Percentiles rank a stretch among this genome's conserved stretches.
Evolutionary conservation across 768 basidiomycete species (phyloP).

Genomic region (Macrocybe gigantea): DNA sequence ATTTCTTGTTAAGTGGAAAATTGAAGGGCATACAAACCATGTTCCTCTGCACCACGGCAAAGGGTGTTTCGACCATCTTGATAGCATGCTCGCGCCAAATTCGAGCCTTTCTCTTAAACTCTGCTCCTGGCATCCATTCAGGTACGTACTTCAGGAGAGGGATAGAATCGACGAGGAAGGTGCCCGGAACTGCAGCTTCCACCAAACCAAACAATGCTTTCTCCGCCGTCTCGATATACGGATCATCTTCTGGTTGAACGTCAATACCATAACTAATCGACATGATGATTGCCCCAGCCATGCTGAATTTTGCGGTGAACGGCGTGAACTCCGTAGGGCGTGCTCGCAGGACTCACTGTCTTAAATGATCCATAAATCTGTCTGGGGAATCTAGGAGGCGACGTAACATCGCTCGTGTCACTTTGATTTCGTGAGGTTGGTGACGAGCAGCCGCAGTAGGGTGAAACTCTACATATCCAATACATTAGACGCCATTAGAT

Average conservation of each 20-base stretch:
- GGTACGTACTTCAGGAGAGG: constrained; percentile 27
- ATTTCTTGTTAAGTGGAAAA: background rate
- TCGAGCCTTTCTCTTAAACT: constrained; percentile 27
- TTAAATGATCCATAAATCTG: constrained; percentile 5
- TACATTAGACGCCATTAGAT: constrained; percentile 15
- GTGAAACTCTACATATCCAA: constrained; percentile 12
- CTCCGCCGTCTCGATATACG: constrained; percentile 25
- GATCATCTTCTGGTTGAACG: constrained; percentile 24
- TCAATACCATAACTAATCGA: constrained; percentile 28
- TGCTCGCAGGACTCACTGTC: constrained; percentile 6
- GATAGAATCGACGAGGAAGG: constrained; percentile 27
- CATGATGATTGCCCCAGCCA: constrained; percentile 22
- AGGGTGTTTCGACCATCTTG: constrained; percentile 19
- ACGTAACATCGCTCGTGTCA: constrained; percentile 16
- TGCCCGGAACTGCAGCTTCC: constrained; percentile 18
- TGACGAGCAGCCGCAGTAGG: constrained; percentile 9
- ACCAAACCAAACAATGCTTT: constrained; percentile 20
- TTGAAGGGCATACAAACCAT: constrained; percentile 8
- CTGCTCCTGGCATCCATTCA: constrained; percentile 27
- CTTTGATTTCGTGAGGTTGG: constrained; percentile 14
- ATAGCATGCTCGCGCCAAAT: constrained; percentile 14
- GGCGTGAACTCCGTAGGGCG: background rate
- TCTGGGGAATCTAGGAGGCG: constrained; percentile 14
- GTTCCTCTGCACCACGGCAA: constrained; percentile 8
- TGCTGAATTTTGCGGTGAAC: background rate